Conservation (phyloP, 139 green algal genomes). For the Tetraselmis chui region DNA sequence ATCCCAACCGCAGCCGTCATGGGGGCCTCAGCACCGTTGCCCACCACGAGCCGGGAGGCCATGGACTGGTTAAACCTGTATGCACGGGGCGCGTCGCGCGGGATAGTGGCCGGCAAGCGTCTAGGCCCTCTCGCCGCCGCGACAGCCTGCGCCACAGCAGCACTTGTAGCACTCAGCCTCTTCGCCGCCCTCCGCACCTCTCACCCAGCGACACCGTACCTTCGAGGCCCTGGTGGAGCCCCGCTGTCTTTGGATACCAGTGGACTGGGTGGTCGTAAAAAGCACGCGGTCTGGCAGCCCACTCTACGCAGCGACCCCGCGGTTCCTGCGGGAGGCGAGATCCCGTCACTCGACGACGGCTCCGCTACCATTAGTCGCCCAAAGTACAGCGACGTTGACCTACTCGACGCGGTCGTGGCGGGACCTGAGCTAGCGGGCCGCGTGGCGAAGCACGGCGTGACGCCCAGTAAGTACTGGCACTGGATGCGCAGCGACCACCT, state of each 20-base stretch:
- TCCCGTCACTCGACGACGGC: not conserved
- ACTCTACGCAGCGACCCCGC: not conserved
- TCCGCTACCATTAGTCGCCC: not conserved
- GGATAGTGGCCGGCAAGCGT: too few relatives aligned
- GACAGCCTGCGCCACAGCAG: not conserved
- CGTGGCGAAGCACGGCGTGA: not conserved
- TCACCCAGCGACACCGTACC: not conserved
- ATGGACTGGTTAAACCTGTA: not conserved
- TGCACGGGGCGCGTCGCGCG: not conserved
- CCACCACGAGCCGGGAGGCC: not conserved
- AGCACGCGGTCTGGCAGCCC: not conserved
- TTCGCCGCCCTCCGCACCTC: not conserved
- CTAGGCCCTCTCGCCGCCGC: not conserved
- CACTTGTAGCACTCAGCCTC: not conserved
- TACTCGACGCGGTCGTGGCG: not conserved
- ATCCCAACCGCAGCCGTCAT: too few relatives aligned
- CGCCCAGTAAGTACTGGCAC: not conserved
- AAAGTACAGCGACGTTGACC: not conserved
- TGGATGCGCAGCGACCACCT: not conserved
- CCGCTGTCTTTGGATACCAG: not conserved
- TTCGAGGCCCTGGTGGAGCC: not conserved
- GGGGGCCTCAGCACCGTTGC: not conserved
- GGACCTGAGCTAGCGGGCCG: not conserved
- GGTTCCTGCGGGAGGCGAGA: not conserved
- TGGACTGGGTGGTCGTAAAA: not conserved